A percentile compares a stretch with the other conserved stretches of the same genome.
phyloP scores from a whole-genome alignment of 2,329 filamentous ascomycete species.

The Leptographium procerum region DNA sequence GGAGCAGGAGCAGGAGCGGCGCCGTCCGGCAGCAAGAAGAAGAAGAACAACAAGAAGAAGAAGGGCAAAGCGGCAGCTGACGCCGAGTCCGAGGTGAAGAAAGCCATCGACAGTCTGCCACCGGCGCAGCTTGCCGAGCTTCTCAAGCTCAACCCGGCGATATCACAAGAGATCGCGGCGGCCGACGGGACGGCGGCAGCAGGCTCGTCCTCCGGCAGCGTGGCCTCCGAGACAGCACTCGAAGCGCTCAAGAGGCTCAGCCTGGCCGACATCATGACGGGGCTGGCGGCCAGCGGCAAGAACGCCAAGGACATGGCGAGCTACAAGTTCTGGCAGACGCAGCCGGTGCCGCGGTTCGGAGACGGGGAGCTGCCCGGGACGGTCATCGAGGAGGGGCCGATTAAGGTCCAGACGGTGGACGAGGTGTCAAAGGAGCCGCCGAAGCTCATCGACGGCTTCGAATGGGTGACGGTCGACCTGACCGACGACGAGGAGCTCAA shows the following conservation, averaged over 20 bases:
- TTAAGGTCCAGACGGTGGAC: conserved; percentile 68
- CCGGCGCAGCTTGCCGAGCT: conserved; percentile 52
- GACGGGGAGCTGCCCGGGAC: conserved; percentile 26
- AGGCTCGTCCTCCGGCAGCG: background rate
- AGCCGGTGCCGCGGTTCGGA: conserved; percentile 82
- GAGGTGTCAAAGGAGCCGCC: conserved; percentile 69
- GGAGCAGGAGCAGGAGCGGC: background rate
- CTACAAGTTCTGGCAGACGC: conserved; percentile 98
- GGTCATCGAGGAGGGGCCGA: conserved; percentile 63
- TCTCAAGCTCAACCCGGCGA: conserved; percentile 59
- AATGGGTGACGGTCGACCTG: conserved; percentile 89
- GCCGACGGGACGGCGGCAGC: conserved; percentile 15
- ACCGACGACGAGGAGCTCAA: conserved; percentile 65
- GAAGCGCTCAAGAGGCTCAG: conserved; percentile 51
- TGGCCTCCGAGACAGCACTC: conserved; percentile 28
- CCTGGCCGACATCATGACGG: conserved; percentile 62
- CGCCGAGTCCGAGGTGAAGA: conserved; percentile 30
- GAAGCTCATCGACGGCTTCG: conserved; percentile 69
- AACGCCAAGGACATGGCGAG: conserved; percentile 93
- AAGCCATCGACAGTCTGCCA: conserved; percentile 41
- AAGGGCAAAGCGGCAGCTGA: conserved; percentile 18
- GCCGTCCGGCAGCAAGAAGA: conserved; percentile 51
- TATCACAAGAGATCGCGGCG: conserved; percentile 45
- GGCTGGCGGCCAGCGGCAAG: conserved; percentile 66
- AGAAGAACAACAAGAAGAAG: conserved; percentile 43